These are phyloP conservation scores for Talaromyces rugulosus DNA, from an alignment of 2,329 filamentous ascomycete genomes.

Conservation along the genomic window DNA sequence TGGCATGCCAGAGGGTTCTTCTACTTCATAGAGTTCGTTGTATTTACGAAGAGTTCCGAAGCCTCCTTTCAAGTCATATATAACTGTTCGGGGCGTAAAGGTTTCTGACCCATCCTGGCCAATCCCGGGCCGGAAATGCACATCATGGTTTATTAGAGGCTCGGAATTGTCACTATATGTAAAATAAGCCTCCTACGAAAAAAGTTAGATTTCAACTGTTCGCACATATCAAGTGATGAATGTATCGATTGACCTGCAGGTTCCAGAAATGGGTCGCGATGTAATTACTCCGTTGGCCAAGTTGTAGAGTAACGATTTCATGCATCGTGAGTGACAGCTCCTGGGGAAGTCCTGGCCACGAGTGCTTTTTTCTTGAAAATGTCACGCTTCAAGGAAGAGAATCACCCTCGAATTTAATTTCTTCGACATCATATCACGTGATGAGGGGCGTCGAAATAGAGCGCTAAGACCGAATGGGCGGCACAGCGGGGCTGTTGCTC, in stretches of 20 bases:
- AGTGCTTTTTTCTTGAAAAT: neutral
- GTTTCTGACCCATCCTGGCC: conserved; percentile 83
- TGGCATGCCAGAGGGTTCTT: conserved; percentile 31
- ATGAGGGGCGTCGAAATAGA: neutral
- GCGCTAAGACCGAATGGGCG: neutral
- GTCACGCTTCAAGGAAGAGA: neutral
- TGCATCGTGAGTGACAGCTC: conserved; percentile 59
- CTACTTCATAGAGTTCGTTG: conserved; percentile 76
- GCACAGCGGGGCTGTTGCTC: conserved; percentile 8
- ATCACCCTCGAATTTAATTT: neutral
- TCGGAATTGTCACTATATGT: conserved; percentile 71
- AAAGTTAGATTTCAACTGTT: conserved; percentile 11
- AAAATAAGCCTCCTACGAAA: conserved; percentile 84
- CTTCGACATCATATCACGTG: conserved; percentile 5
- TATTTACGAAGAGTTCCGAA: conserved; percentile 86
- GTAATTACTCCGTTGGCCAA: conserved; percentile 90
- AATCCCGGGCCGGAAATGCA: conserved; percentile 82
- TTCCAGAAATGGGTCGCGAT: conserved; percentile 98
- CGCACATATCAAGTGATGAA: neutral
- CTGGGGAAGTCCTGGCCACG: neutral
- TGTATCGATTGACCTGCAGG: conserved; percentile 58
- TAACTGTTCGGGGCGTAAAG: conserved; percentile 82
- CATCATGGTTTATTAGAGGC: conserved; percentile 69
- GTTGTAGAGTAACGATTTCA: conserved; percentile 90
- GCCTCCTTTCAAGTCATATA: conserved; percentile 92